A percentile compares a stretch with the other conserved stretches of the same genome.
Evolutionary conservation across 129 eudicot genomes (phyloP).

Genomic region (Flaveria sonorensis): DNA sequence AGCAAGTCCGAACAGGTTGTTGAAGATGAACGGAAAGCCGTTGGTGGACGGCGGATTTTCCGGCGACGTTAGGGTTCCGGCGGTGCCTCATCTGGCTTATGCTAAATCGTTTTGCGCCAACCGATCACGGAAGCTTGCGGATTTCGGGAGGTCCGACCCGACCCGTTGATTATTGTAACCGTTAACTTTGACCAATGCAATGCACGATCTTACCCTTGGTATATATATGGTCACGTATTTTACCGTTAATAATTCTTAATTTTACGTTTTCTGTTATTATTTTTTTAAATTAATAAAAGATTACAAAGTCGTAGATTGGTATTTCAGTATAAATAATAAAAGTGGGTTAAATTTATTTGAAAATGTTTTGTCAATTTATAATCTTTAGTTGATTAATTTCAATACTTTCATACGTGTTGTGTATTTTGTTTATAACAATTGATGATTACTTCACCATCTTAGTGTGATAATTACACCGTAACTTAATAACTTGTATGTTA

Average conservation of each 20-base stretch:
- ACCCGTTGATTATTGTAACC: slow-evolving; percentile 42
- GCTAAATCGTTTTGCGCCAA: slow-evolving; percentile 59
- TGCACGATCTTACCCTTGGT: slow-evolving; percentile 34
- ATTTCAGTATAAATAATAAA: too few relatives aligned
- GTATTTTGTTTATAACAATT: too few relatives aligned
- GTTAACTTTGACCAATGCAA: slow-evolving; percentile 45
- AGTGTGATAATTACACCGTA: too few relatives aligned
- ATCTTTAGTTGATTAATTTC: too few relatives aligned
- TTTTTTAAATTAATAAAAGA: background rate
- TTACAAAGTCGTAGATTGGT: background rate
- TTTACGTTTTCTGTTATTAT: too few relatives aligned
- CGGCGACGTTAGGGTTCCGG: slow-evolving; percentile 50
- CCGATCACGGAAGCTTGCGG: slow-evolving; percentile 72
- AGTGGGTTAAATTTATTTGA: too few relatives aligned
- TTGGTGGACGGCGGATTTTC: slow-evolving; percentile 32
- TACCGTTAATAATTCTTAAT: too few relatives aligned
- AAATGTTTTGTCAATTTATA: too few relatives aligned
- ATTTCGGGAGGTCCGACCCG: slow-evolving; percentile 62
- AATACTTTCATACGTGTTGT: too few relatives aligned
- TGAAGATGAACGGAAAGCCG: slow-evolving; percentile 55
- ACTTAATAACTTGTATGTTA: too few relatives aligned
- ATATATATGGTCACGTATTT: background rate
- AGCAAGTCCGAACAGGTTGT: slow-evolving; percentile 54
- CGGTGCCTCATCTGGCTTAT: slow-evolving; percentile 42
- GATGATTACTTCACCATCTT: too few relatives aligned